These are phyloP conservation scores for Penicillium riverlandense DNA, from an alignment of 495 filamentous ascomycete genomes.

Conservation along the genomic window DNA sequence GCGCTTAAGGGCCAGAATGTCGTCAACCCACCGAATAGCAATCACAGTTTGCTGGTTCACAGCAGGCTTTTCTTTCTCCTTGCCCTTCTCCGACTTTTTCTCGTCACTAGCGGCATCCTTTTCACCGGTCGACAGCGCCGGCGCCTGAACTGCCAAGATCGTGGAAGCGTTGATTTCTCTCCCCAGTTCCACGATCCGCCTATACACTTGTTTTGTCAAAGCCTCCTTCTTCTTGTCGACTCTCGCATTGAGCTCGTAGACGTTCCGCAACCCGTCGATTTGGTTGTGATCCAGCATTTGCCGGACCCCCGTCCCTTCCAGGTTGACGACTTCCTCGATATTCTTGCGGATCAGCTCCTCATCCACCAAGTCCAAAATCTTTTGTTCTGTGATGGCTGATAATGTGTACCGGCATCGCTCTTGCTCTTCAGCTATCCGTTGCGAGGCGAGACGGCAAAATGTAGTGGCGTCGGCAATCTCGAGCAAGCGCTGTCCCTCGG, in stretches of 20 bases:
- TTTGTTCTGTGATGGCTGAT: slow-evolving; percentile 58
- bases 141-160: slow-evolving; percentile 13
- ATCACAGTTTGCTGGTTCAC: slow-evolving; percentile 63
- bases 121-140: slow-evolving; percentile 7
- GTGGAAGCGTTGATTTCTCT: slow-evolving; percentile 70
- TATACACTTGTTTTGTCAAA: slow-evolving; percentile 62
- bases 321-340: slow-evolving; percentile 71
- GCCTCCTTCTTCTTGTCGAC: slow-evolving; percentile 70
- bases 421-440: slow-evolving; percentile 70
- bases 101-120: slow-evolving; percentile 23
- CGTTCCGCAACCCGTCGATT: slow-evolving; percentile 61
- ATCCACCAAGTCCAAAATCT: slow-evolving; percentile 74
- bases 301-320: slow-evolving; percentile 76
- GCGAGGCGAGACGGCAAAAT: slow-evolving; percentile 73
- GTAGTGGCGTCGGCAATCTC: slow-evolving; percentile 70
- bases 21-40: slow-evolving; percentile 93
- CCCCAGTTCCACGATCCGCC: slow-evolving; percentile 73
- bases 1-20: slow-evolving; percentile 75
- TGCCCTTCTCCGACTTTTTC: slow-evolving; percentile 37
- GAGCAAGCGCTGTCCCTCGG: slow-evolving; percentile 66
- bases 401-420: slow-evolving; percentile 76
- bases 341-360: slow-evolving; percentile 68
- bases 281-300: slow-evolving; percentile 90
- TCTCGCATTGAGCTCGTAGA: slow-evolving; percentile 70
- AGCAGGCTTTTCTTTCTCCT: slow-evolving; percentile 38